Evolutionary conservation across 139 green algal genomes (phyloP), one percentile per base, ranked within the genome.

Genomic region (Haematococcus lacustris): DNA sequence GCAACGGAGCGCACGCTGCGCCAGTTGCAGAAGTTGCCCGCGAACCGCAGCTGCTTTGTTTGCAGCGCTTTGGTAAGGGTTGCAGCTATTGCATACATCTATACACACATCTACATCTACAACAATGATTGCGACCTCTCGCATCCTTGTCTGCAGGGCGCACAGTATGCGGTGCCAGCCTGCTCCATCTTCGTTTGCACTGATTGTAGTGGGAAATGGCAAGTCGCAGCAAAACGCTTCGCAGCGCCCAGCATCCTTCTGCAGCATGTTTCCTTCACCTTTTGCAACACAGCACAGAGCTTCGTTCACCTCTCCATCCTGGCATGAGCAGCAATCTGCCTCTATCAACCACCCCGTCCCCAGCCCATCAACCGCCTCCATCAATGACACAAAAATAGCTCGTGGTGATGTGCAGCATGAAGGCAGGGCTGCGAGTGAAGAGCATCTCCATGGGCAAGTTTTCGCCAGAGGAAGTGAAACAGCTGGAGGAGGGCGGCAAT

Each of bases 361-460:
- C n/a, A n/a, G n/a, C n/a, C n/a, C n/a, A n/a, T n/a, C n/a, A n/a
- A n/a, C n/a, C n/a, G 6, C 13, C 59, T 21, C 6, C 25, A 6
- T 66, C 3, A 23, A 69, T n/a, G 3, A 7, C 30, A 5, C 62
- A 7, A 34, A 69, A 25, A 13, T 17, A 35, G 59, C n/a, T 43
- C 33, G 5, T 41, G 21, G 21, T 17, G 7, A 13, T 37, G 4
- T 30, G 71, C 71, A 76, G 71, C 60, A 76, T 76, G 71, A 37
- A 32, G 30, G 26, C 7, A 34, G 71, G 71, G 5, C 71, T 71
- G 25, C 37, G 71, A 4, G 71, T 76, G 3, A 76, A 76, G 60
- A 65, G 38, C 34, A 47, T 77, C 4, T 66, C 71, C 2, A 71
- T 77, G 72, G 72, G 72, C 63, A 72, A 65, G 64, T 77, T 71